A percentile compares a stretch with the other conserved stretches of the same genome.
Conservation (phyloP, 1,139 yeast genomes). For the Martiniozyma asiatica region DNA sequence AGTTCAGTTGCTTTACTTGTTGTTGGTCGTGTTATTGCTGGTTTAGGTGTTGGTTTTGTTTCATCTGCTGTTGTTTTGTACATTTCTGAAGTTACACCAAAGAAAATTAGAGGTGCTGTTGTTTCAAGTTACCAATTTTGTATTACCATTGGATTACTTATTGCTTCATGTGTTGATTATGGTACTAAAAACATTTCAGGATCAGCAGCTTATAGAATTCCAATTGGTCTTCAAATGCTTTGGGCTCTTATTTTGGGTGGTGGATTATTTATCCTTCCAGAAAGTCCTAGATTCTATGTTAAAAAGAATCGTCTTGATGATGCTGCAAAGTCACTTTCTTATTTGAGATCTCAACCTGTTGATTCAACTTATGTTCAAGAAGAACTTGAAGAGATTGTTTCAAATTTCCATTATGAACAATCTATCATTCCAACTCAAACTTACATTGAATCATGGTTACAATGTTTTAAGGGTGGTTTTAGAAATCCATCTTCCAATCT, state of each 20-base stretch:
- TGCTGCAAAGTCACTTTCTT: slow-evolving; percentile 53
- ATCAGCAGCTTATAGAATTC: slow-evolving; percentile 53
- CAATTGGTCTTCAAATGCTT: slow-evolving; percentile 42
- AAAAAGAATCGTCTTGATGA: slow-evolving; percentile 39
- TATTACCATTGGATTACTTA: slow-evolving; percentile 50
- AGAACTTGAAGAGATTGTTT: slow-evolving; percentile 43
- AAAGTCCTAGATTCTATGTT: slow-evolving; percentile 63
- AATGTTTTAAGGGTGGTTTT: slow-evolving; percentile 23
- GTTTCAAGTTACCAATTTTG: slow-evolving; percentile 59
- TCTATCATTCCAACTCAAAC: slow-evolving; percentile 18
- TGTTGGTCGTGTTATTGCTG: slow-evolving; percentile 54
- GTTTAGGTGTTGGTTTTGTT: slow-evolving; percentile 55
- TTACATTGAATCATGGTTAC: slow-evolving; percentile 19
- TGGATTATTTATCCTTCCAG: slow-evolving; percentile 63
- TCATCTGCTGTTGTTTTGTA: slow-evolving; percentile 53
- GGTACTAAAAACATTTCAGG: slow-evolving; percentile 36
- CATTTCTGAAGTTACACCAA: slow-evolving; percentile 57
- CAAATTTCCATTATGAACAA: slow-evolving; percentile 29
- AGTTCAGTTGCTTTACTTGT: slow-evolving; percentile 37
- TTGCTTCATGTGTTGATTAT: slow-evolving; percentile 51
- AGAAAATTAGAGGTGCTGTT: slow-evolving; percentile 55
- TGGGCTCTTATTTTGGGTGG: slow-evolving; percentile 33
- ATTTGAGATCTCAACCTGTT: slow-evolving; percentile 43
- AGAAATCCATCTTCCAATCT: slow-evolving; percentile 20
- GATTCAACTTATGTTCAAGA: slow-evolving; percentile 46